Evolutionary conservation across 2,329 filamentous ascomycete species (phyloP).

Genomic region (Microcyclospora tardicrescens): DNA sequence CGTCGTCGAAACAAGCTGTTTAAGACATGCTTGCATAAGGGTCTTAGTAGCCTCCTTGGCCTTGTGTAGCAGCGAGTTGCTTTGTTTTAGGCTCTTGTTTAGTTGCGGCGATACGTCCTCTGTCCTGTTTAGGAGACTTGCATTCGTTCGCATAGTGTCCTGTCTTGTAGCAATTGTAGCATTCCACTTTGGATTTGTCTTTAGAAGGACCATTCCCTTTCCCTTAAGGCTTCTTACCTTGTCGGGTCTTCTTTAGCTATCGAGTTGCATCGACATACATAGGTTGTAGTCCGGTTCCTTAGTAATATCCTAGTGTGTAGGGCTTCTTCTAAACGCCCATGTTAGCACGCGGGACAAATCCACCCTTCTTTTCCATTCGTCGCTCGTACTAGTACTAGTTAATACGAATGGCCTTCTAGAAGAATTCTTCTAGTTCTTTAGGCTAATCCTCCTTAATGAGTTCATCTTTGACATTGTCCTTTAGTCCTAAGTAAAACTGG

Average conservation of each 20-base stretch:
- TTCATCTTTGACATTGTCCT: slow-evolving; percentile 3
- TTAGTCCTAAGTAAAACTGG: not conserved
- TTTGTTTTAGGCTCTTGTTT: not conserved
- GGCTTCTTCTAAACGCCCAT: not conserved
- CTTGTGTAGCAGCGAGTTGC: not conserved
- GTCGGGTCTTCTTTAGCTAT: not conserved
- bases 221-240: not conserved
- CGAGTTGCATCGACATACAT: not conserved
- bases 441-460: not conserved
- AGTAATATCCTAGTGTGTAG: not conserved
- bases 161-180: too few species aligned
- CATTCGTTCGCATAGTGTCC: too few species aligned
- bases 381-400: not conserved
- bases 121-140: not conserved
- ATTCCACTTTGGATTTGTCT: too few species aligned
- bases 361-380: too few species aligned
- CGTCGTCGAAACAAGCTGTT: too few species aligned
- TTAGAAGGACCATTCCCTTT: too few species aligned
- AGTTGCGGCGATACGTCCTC: not conserved
- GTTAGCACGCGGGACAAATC: not conserved
- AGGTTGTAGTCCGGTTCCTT: not conserved
- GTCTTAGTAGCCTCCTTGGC: not conserved
- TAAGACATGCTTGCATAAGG: not conserved
- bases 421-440: too few species aligned
- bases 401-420: not conserved